Evolutionary conservation across 331 rosid species (phyloP), one percentile per base, ranked within the genome.

Genomic region (Dryas integrifolia): DNA sequence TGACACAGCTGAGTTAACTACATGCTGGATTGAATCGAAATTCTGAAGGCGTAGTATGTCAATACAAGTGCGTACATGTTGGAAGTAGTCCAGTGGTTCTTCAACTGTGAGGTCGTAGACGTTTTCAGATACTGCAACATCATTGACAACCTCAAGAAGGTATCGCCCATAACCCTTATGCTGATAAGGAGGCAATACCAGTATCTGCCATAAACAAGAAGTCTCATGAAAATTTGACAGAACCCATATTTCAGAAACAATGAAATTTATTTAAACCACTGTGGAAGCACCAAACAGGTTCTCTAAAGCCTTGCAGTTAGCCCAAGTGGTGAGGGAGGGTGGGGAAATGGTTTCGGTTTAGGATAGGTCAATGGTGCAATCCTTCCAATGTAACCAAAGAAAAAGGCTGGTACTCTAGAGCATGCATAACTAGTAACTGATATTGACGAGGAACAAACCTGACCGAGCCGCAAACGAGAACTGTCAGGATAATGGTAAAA

Each of bases 71-170:
- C 97, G 97, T 38, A 94, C 79, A 69, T 77, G 88, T 77, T 89
- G 96, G 77, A 94, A 85, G 72, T 86, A 79, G 79, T 92, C 96
- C 70, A 94, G 51, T 3, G 98, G 98, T 79, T 94, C 98, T 88
- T 94, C 98, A 41, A 94, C 87, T 7, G 96, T 94, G 43, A 94
- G 73, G 81, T 91, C 95, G 46, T 77, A 84, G 60, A 89, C 87
- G 66, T 94, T 83, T 86, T 91, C 98, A 41, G 90, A 77, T 62
- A 88, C 48, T 48, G 91, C 91, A 61, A 88, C 89, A 69, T 82
- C 81, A 75, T 85, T 85, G 46, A 94, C 85, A 64, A 74, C 92
- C 88, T 86, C 90, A 3, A 91, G 82, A 76, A 94, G 92, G 80
- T 72, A 86, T 43, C 92, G 84, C 3, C 98, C 97, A 81, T 88